phyloP scores from a whole-genome alignment of 257 asterid genomes.

The Fraxinus cuspidata region DNA sequence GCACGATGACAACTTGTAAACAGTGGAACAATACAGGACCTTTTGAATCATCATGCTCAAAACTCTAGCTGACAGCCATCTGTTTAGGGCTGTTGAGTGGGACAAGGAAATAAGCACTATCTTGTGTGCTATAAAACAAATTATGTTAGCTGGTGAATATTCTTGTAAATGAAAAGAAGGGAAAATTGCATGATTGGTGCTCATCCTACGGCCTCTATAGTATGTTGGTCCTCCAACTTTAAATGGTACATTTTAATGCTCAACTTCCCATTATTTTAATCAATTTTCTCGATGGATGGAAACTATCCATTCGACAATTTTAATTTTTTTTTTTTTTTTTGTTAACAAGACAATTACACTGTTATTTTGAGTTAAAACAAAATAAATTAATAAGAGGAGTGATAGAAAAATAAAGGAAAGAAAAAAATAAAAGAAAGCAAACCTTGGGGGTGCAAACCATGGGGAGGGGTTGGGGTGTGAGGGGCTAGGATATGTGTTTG shows the following conservation, averaged over 20 bases:
- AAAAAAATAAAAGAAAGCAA: neutral
- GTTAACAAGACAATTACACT: neutral
- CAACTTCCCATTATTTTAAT: neutral
- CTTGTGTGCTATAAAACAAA: neutral
- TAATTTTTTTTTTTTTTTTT: no score
- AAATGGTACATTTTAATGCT: neutral
- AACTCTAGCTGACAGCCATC: conserved; percentile 3
- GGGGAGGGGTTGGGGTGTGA: neutral
- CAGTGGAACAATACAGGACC: neutral
- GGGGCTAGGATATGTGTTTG: neutral
- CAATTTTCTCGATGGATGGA: neutral
- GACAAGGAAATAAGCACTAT: conserved; percentile 10
- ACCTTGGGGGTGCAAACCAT: neutral
- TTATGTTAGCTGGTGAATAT: conserved; percentile 2
- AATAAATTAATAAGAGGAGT: neutral
- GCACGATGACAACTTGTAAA: conserved; percentile 11
- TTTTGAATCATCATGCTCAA: conserved; percentile 19
- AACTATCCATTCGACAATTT: no score
- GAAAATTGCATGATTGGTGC: neutral
- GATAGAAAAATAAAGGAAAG: neutral
- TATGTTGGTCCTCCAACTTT: neutral
- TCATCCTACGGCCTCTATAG: neutral
- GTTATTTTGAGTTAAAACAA: neutral
- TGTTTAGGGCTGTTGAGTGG: conserved; percentile 16
- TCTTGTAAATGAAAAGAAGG: neutral